Conservation (phyloP, 169 alveolate species). For the Plasmodium vivax region DNA sequence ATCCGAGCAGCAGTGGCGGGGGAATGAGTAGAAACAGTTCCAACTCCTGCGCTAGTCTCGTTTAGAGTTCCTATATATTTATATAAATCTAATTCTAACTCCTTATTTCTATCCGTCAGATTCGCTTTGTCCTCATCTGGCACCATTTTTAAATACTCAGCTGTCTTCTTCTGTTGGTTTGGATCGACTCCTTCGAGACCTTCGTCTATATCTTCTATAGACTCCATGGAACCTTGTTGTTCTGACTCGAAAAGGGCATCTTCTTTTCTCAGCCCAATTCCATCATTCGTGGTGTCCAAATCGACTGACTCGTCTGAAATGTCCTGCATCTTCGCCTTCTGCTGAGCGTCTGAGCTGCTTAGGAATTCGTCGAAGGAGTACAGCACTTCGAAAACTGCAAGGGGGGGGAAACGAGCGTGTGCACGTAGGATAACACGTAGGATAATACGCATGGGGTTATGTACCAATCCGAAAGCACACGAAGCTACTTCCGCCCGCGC, state of each 20-base stretch:
- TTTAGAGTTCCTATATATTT: conserved; percentile 14
- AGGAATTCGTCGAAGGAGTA: neutral
- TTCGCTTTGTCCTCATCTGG: conserved; percentile 3
- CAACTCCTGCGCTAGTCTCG: neutral
- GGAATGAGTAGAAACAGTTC: neutral
- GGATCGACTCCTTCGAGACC: neutral
- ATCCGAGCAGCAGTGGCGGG: neutral
- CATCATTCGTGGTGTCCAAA: conserved; percentile 42
- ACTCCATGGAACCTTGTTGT: conserved; percentile 8
- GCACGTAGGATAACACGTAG: neutral
- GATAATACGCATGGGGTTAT: neutral
- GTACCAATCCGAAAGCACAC: neutral
- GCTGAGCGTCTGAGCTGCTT: neutral
- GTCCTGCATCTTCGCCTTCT: conserved; percentile 4
- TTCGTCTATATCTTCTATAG: neutral
- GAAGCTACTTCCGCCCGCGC: neutral
- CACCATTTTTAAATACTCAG: neutral
- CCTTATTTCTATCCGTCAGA: conserved; percentile 7
- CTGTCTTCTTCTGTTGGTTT: neutral
- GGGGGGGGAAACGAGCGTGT: neutral
- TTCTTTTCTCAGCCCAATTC: conserved; percentile 45
- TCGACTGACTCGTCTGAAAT: conserved; percentile 15
- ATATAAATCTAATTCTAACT: conserved; percentile 43
- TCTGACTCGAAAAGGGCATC: conserved; percentile 32
- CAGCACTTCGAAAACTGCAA: conserved; percentile 19